Base-by-base conservation (phyloP, 2,329 filamentous ascomycete genomes). In the Fusarium miscanthi region DNA sequence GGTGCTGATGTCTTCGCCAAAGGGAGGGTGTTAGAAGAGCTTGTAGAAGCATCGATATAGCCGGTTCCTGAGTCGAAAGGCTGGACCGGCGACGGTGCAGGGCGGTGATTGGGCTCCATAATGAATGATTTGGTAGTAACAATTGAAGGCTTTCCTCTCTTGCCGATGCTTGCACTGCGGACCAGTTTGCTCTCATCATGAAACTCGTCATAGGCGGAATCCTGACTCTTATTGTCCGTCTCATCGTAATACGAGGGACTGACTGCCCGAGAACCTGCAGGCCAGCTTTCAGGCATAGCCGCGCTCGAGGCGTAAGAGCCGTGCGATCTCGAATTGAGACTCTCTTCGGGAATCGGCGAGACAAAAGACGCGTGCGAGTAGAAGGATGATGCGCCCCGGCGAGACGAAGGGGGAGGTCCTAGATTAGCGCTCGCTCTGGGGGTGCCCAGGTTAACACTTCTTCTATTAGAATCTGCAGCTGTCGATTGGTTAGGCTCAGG, bases 271-370 rank as follows among this genome's bases (percentile, higher is more conserved):
- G 87, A 87, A 17, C 63, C 78, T 8, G 85, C 87, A 8, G 85
- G 88, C 88, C 91, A 94, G 73, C 85, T 90, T 25, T 90, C 88
- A 2, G 92, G 92, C 79, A 94, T 93, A 1, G 89, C 92, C 40
- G 90, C 88, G 74, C 92, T 94, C 6, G 93, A 94, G 27, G 89
- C 92, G 76, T 89, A 91, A 0, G 92, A 94, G 33, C 85, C 85
- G 77, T 89, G 87, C 2, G 90, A 89, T 59, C 85, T 83, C 7
- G 86, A 83, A 30, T 86, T 84, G 0, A 88, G 86, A 70, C 87
- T 88, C 78, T 94, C 92, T 79, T 94, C 93, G 1, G 90, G 91
- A 59, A 95, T 94, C 1, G 93, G 92, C 1, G 92, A 92, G 31
- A 94, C 91, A 66, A 87, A 91, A 0, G 91, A 92, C 17, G 85